Percentiles rank a stretch among this genome's conserved stretches.
These are phyloP conservation scores for Moniliella sp. DNA, from an alignment of 1,284 basidiomycete genomes.

Conservation along the genomic window DNA sequence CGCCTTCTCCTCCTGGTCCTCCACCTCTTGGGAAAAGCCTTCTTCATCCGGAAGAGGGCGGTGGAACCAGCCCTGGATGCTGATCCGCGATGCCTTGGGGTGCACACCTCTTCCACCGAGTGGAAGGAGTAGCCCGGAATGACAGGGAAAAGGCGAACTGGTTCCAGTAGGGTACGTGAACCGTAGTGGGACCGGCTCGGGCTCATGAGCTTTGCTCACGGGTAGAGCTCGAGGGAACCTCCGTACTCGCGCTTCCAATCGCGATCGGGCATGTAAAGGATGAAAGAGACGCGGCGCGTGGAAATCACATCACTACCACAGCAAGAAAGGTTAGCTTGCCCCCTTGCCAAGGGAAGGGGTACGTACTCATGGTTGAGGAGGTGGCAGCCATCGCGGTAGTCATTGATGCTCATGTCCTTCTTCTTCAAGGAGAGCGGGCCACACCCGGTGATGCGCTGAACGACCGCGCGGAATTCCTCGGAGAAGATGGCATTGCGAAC, in stretches of 20 bases:
- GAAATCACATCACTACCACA: slow-evolving; percentile 99
- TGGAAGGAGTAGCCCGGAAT: slow-evolving; percentile 71
- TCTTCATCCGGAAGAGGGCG: slow-evolving; percentile 71
- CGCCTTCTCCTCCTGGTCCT: slow-evolving; percentile 20
- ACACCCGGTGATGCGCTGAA: slow-evolving; percentile 73
- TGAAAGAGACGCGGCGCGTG: slow-evolving; percentile 78
- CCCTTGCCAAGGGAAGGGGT: too few relatives aligned
- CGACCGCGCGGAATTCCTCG: slow-evolving; percentile 55
- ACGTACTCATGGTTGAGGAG: slow-evolving; percentile 45
- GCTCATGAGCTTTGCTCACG: slow-evolving; percentile 34
- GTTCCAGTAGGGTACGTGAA: slow-evolving; percentile 47
- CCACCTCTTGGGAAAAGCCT: slow-evolving; percentile 49
- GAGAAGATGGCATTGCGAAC: slow-evolving; percentile 87
- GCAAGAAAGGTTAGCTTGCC: too few relatives aligned
- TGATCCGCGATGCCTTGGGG: slow-evolving; percentile 38
- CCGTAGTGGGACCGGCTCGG: slow-evolving; percentile 16
- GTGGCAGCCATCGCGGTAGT: slow-evolving; percentile 65
- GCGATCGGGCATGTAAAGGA: slow-evolving; percentile 77
- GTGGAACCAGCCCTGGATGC: slow-evolving; percentile 83
- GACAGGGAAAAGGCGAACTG: slow-evolving; percentile 90
- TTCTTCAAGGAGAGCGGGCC: slow-evolving; percentile 70
- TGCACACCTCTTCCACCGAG: slow-evolving; percentile 70
- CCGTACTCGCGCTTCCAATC: slow-evolving; percentile 60
- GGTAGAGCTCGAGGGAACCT: slow-evolving; percentile 86
- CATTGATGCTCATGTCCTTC: slow-evolving; percentile 86